Conservation (phyloP, 2,329 filamentous ascomycete genomes). For the Sarocladiaceae sp. region DNA sequence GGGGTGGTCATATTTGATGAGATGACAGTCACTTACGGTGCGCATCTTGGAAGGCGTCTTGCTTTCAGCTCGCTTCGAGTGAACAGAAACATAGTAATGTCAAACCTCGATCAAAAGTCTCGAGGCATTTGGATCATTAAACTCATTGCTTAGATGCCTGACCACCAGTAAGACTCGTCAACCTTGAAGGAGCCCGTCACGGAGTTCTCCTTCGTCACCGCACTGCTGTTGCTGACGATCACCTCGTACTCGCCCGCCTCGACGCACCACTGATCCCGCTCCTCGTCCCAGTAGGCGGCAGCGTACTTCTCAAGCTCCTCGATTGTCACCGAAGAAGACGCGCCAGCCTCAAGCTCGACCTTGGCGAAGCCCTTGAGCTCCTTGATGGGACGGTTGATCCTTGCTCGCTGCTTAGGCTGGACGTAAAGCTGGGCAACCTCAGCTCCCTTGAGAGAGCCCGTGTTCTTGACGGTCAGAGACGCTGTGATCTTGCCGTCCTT, state of each 20-base stretch:
- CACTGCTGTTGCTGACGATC: slow-evolving; percentile 52
- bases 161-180: slow-evolving; percentile 60
- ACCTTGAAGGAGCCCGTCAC: slow-evolving; percentile 50
- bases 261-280: slow-evolving; percentile 56
- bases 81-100: no score
- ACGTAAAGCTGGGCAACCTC: slow-evolving; percentile 56
- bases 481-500: slow-evolving; percentile 41
- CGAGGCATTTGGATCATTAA: no score
- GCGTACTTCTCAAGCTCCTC: slow-evolving; percentile 56
- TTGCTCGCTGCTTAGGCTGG: slow-evolving; percentile 42
- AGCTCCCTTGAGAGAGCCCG: slow-evolving; percentile 44
- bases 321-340: slow-evolving; percentile 51
- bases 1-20: no score
- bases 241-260: slow-evolving; percentile 62
- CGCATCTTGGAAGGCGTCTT: no score
- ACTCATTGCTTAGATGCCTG: slow-evolving; percentile 43
- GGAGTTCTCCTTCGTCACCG: slow-evolving; percentile 35
- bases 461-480: slow-evolving; percentile 52
- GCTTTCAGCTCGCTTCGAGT: no score
- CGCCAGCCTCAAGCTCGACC: slow-evolving; percentile 53
- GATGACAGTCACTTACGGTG: no score
- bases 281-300: slow-evolving; percentile 65
- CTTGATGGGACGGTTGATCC: slow-evolving; percentile 51
- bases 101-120: no score
- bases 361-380: slow-evolving; percentile 63